A percentile compares a stretch with the other conserved stretches of the same genome.
Evolutionary conservation across 305 asterid genomes (phyloP).

Genomic region (Euphrasia arctica): DNA sequence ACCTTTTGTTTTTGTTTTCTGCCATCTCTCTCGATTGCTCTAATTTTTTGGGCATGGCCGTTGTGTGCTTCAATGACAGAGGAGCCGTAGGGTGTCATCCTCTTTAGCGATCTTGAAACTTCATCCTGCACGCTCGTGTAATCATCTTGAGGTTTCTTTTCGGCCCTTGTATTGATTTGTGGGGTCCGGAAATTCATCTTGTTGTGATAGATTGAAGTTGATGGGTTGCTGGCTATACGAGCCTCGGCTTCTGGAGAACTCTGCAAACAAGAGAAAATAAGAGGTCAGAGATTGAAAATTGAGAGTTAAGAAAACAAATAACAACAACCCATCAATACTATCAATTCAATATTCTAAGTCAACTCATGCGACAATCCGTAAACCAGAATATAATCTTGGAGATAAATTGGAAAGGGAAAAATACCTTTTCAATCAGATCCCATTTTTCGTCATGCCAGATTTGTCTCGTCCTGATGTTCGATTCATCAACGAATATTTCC

Average conservation of each 20-base stretch:
- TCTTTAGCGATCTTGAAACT: constrained; percentile 49
- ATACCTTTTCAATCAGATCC: constrained; percentile 50
- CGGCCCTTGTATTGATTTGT: constrained; percentile 31
- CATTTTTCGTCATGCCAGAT: constrained; percentile 49
- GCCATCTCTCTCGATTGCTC: constrained; percentile 48
- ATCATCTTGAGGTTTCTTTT: constrained; percentile 29
- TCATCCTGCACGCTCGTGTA: constrained; percentile 20
- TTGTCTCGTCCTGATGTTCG: constrained; percentile 49
- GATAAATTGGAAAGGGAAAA: constrained; percentile 11
- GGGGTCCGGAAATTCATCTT: constrained; percentile 35
- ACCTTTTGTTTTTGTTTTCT: constrained; percentile 51
- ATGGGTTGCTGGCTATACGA: constrained; percentile 39
- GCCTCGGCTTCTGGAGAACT: constrained; percentile 40
- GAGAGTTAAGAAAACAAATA: constrained; percentile 1
- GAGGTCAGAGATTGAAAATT: constrained; percentile 26
- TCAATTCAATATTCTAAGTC: not conserved
- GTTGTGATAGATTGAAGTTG: constrained; percentile 37
- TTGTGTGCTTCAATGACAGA: constrained; percentile 42
- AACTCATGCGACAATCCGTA: not conserved
- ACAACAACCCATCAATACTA: not conserved
- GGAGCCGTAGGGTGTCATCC: constrained; percentile 46
- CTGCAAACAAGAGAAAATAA: constrained; percentile 38
- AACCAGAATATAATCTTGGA: constrained; percentile 12
- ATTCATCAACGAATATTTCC: constrained; percentile 37
- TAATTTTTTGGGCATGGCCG: constrained; percentile 35